These are phyloP conservation scores for Plasmodiophora brassicae DNA, from an alignment of 208 protist genomes.

Conservation along the genomic window DNA sequence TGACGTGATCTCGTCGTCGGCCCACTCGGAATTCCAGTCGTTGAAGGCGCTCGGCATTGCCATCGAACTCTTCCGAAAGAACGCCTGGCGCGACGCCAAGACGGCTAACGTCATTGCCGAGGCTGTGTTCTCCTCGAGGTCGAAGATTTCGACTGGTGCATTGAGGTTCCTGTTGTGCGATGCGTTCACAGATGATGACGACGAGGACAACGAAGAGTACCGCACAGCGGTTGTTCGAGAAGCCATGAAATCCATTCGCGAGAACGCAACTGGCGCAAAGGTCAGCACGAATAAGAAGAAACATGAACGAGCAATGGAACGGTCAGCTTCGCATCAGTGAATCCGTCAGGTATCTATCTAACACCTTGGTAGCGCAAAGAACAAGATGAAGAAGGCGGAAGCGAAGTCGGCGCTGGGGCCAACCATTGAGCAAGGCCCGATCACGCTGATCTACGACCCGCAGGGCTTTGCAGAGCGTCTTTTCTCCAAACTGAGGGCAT, in stretches of 20 bases:
- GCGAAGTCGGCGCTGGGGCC: not conserved
- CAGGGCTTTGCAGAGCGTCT: not conserved
- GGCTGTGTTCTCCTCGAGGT: not conserved
- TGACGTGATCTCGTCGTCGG: not conserved
- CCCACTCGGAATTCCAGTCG: not conserved
- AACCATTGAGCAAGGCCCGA: not conserved
- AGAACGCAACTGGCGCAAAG: not conserved
- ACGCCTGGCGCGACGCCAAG: not conserved
- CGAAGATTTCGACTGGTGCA: not conserved
- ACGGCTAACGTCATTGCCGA: conserved; percentile 7
- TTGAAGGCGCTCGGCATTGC: not conserved
- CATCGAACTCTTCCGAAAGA: conserved; percentile 19
- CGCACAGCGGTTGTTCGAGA: not conserved
- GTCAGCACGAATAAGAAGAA: conserved; percentile 22
- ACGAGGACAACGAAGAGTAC: not conserved
- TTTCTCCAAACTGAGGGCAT: not conserved
- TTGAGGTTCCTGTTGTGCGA: conserved; percentile 25
- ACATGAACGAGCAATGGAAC: conserved; percentile 6
- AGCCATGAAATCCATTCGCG: not conserved
- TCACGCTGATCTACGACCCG: conserved; percentile 2
- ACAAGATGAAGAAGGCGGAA: conserved; percentile 21
- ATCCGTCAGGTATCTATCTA: too few relatives aligned
- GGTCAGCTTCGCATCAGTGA: too few relatives aligned
- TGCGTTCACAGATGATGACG: not conserved
- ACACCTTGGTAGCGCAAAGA: not conserved